These are phyloP conservation scores for Caryopteris hybrid DNA, from an alignment of 305 asterid species.

Conservation along the genomic window DNA sequence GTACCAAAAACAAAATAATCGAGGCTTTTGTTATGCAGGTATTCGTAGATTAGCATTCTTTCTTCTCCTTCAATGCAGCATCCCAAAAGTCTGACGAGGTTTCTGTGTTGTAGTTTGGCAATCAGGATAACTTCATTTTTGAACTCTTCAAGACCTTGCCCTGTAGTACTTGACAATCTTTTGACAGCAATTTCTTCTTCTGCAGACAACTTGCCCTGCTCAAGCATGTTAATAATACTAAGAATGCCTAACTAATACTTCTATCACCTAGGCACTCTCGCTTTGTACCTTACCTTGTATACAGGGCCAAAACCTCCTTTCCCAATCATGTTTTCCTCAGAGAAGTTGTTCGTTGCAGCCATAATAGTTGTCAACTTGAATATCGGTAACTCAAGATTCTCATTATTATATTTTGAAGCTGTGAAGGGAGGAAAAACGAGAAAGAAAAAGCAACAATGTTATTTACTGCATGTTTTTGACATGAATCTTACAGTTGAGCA, in stretches of 20 bases:
- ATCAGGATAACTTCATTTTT: constrained; percentile 27
- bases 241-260: not conserved
- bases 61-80: constrained; percentile 30
- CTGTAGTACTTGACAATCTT: constrained; percentile 27
- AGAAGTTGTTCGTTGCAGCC: constrained; percentile 29
- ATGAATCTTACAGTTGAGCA: no score
- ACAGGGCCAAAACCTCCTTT: constrained; percentile 46
- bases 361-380: constrained; percentile 16
- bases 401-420: not conserved
- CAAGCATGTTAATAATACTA: not conserved
- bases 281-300: constrained; percentile 29
- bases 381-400: constrained; percentile 20
- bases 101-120: constrained; percentile 35
- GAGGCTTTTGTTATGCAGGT: constrained; percentile 30
- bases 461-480: no score
- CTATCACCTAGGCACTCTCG: not conserved
- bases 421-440: not conserved
- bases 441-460: not conserved
- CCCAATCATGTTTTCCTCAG: constrained; percentile 31
- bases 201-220: constrained; percentile 25
- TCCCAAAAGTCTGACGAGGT: constrained; percentile 34
- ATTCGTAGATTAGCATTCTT: constrained; percentile 33
- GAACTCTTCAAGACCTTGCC: constrained; percentile 36
- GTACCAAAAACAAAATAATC: constrained; percentile 31
- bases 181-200: constrained; percentile 27